Conservation (phyloP, 2,329 filamentous ascomycete species). For the Trichoderma asperellum region DNA sequence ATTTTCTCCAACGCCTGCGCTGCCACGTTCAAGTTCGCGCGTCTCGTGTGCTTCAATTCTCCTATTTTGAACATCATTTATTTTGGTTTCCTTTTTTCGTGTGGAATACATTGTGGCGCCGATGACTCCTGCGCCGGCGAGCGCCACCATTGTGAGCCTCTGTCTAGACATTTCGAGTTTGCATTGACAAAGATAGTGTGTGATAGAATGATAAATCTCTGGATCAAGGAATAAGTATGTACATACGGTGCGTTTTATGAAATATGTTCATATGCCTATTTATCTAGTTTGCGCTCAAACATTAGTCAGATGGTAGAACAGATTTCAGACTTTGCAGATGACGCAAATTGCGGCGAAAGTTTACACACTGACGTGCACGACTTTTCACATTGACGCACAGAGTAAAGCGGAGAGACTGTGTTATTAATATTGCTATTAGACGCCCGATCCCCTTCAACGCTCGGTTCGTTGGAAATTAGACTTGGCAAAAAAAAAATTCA, state of each 20-base stretch:
- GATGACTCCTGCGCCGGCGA: background rate
- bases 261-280: background rate
- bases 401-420: background rate
- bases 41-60: conserved; percentile 37
- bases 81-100: background rate
- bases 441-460: background rate
- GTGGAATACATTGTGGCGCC: background rate
- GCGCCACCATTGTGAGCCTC: background rate
- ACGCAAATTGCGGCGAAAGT: background rate
- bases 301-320: background rate
- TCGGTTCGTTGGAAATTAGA: background rate
- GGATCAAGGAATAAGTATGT: background rate
- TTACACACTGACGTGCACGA: conserved; percentile 14
- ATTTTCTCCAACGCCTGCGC: too few relatives aligned
- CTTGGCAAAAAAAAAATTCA: background rate
- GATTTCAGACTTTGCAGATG: background rate
- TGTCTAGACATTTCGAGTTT: conserved; percentile 41
- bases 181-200: conserved; percentile 30
- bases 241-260: background rate
- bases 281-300: background rate
- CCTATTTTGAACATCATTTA: background rate
- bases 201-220: background rate
- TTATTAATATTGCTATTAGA: background rate
- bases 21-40: conserved; percentile 39
- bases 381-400: background rate